Evolutionary conservation across 169 alveolate genomes (phyloP).

Genomic region (Eimeria tenella): DNA sequence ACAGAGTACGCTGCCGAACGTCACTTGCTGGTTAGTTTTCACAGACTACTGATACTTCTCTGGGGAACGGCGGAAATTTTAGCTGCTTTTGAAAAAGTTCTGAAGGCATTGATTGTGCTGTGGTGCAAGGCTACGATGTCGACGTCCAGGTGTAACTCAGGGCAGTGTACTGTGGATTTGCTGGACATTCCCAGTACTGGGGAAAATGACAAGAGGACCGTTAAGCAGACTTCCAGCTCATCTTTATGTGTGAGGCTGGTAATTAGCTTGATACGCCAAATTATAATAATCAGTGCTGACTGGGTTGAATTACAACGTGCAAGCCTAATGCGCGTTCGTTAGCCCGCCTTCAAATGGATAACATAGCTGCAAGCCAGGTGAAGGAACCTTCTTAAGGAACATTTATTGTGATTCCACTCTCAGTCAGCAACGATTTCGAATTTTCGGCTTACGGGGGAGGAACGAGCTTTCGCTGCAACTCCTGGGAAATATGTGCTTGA

Average conservation of each 20-base stretch:
- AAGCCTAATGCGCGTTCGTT: too few species aligned
- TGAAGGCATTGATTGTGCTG: neutral
- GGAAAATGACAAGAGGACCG: neutral
- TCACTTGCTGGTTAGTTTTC: too few species aligned
- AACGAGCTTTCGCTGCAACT: conserved; percentile 38
- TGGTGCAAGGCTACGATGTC: conserved; percentile 24
- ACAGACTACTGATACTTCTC: too few species aligned
- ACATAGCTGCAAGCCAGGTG: too few species aligned
- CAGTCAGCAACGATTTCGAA: conserved; percentile 51
- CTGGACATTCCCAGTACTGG: neutral
- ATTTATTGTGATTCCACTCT: neutral
- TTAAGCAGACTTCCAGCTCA: conserved; percentile 35
- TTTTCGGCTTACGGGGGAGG: conserved; percentile 55
- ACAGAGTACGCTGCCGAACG: neutral
- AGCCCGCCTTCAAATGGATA: too few species aligned
- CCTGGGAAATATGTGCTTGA: conserved; percentile 91
- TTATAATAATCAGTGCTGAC: neutral
- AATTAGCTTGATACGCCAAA: neutral
- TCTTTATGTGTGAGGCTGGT: conserved; percentile 35
- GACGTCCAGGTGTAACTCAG: neutral
- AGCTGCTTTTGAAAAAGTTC: neutral
- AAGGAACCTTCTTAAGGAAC: neutral
- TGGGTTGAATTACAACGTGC: too few species aligned
- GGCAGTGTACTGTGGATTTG: neutral
- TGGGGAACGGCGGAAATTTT: too few species aligned